Base-by-base conservation (phyloP, 208 protist genomes). In the Vickermania ingenoplastis region DNA sequence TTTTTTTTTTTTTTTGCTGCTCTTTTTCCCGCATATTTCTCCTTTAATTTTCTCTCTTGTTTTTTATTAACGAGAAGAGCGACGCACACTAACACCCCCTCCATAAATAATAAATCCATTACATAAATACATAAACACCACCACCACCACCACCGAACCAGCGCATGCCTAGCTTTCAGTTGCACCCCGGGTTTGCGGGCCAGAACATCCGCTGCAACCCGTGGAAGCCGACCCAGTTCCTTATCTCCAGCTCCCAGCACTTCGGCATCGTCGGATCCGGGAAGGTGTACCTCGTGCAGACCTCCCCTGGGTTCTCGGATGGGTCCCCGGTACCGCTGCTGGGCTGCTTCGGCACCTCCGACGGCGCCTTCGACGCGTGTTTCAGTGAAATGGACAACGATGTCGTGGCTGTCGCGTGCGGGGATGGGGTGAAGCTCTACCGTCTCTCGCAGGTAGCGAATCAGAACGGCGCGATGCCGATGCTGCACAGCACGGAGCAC, bases 251-350 rank as follows among this genome's bases (percentile, higher is more conserved):
- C 27, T 74, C 81, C 7, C 80, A 96, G 67, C 65, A 96, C 73
- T 96, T 92, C 63, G 89, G 89, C 26, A 76, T 96, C 29, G 77
- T 79, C 11, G 89, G 89, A 31, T 79, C 71, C 4, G 89, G 89
- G 30, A 96, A 96, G 75, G 82, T 92, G 7, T 96, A 96, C 61
- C 67, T 96, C 49, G 76, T 96, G 24, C 78, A 96, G 62, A 70
- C 83, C 13, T 41, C 77, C 1, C 65, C 71, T 0, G 79, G 73
- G 5, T 78, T 89, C 51, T 65, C 64, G 45, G 67, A 68, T 21
- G 76, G 71, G 31, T 66, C 75, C 14, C 73, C 76, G 25, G 79
- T 92, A 23, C 65, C 67, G 1, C 73, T 91, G 27, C 13, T 91
- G 1, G 84, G 70, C 23, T 93, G 85, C 69, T 92, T 78, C 81